These are phyloP conservation scores for Glycine soja DNA, from an alignment of 306 rosid genomes.

Conservation along the genomic window DNA sequence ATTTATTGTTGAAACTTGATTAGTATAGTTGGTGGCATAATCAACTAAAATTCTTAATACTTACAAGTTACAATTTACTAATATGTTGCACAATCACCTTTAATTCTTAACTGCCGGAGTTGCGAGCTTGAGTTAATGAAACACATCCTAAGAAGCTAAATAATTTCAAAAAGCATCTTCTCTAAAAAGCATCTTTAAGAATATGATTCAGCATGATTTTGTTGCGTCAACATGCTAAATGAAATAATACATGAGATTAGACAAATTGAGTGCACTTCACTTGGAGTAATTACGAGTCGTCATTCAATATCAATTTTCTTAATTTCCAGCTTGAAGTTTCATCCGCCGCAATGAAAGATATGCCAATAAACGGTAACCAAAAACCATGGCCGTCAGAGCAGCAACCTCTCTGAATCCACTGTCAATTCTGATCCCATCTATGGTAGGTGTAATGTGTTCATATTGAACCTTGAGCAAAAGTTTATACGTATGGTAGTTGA, in stretches of 20 bases:
- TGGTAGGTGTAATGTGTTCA: constrained; percentile 55
- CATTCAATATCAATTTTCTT: neutral
- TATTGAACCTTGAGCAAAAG: constrained; percentile 91
- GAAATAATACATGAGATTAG: constrained; percentile 16
- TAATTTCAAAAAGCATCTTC: constrained; percentile 13
- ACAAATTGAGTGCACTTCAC: constrained; percentile 2
- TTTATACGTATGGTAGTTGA: constrained; percentile 95
- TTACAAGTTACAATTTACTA: neutral
- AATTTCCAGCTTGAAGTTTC: constrained; percentile 59
- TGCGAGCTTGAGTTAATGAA: neutral
- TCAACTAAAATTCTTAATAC: neutral
- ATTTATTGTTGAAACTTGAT: neutral
- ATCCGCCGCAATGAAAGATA: constrained; percentile 81
- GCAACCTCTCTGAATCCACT: constrained; percentile 65
- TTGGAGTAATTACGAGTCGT: neutral
- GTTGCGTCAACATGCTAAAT: constrained; percentile 27
- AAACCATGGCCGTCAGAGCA: constrained; percentile 83
- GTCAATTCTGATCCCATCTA: constrained; percentile 72
- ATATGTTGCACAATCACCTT: neutral
- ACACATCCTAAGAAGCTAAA: constrained; percentile 36
- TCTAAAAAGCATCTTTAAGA: too few relatives aligned
- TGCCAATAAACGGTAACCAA: constrained; percentile 93
- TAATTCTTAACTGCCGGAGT: neutral
- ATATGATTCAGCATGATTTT: constrained; percentile 29
- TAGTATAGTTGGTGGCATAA: neutral